Evolutionary conservation across 2,329 filamentous ascomycete species (phyloP).

Genomic region (Ceratocystis albifundus): DNA sequence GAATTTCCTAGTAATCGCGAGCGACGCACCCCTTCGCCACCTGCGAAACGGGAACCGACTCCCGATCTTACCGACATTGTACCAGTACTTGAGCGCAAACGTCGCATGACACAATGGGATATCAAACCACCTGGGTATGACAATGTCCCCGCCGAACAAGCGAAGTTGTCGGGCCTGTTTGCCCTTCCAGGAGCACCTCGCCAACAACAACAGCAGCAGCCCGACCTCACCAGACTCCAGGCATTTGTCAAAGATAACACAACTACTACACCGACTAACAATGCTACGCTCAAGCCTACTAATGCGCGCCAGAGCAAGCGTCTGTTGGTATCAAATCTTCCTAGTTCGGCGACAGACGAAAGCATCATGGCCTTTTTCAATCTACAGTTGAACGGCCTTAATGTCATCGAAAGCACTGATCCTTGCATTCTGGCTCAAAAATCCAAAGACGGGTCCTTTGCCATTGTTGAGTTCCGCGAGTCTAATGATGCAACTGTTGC

Average conservation of each 20-base stretch:
- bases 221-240: constrained; percentile 88
- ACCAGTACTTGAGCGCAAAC: constrained; percentile 74
- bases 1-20: constrained; percentile 33
- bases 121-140: constrained; percentile 98
- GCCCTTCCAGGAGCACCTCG: constrained; percentile 88
- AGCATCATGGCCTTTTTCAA: constrained; percentile 79
- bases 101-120: constrained; percentile 96
- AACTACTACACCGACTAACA: constrained; percentile 45
- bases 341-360: constrained; percentile 62
- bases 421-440: constrained; percentile 78
- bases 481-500: constrained; percentile 82
- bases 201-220: constrained; percentile 70
- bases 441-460: constrained; percentile 66
- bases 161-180: constrained; percentile 98
- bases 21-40: constrained; percentile 62
- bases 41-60: constrained; percentile 88
- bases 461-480: constrained; percentile 81
- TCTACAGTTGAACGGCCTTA: constrained; percentile 89
- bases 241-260: constrained; percentile 78
- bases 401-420: constrained; percentile 72
- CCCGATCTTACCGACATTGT: constrained; percentile 82
- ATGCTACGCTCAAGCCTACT: constrained; percentile 74
- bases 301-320: constrained; percentile 93
- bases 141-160: constrained; percentile 94
- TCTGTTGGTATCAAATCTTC: constrained; percentile 75